phyloP scores from a whole-genome alignment of 1,284 basidiomycete genomes.

The Ustilago sp. region DNA sequence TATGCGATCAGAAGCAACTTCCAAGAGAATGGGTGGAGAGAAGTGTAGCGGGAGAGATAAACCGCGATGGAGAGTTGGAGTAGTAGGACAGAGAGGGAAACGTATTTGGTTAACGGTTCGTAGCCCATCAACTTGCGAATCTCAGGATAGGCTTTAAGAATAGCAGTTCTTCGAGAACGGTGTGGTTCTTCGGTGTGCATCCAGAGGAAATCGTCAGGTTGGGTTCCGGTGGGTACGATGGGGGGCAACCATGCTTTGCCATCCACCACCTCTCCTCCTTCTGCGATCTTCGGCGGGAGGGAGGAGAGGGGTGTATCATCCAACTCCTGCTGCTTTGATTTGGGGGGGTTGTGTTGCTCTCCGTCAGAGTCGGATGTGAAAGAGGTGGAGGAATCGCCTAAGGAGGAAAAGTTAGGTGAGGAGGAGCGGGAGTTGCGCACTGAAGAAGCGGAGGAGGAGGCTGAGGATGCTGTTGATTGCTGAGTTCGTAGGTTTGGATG shows the following conservation, averaged over 20 bases:
- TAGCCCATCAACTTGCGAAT: constrained; percentile 94
- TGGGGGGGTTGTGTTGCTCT: background rate
- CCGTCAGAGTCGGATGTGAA: constrained; percentile 28
- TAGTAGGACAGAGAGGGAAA: constrained; percentile 82
- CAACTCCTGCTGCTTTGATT: constrained; percentile 8
- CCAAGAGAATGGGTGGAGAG: constrained; percentile 76
- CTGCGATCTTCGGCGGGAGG: background rate
- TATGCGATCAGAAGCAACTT: constrained; percentile 84
- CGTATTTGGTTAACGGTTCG: constrained; percentile 88
- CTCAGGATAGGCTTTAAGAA: constrained; percentile 94
- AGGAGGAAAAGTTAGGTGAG: constrained; percentile 22
- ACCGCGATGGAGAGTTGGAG: constrained; percentile 79
- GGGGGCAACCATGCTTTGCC: constrained; percentile 65
- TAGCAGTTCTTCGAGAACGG: constrained; percentile 83
- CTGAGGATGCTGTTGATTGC: background rate
- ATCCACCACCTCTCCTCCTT: constrained; percentile 2
- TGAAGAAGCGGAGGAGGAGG: constrained; percentile 24
- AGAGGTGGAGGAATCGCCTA: constrained; percentile 32
- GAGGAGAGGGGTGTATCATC: constrained; percentile 9
- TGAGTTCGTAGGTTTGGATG: constrained; percentile 17
- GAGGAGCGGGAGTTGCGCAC: constrained; percentile 28
- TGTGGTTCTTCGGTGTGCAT: constrained; percentile 98
- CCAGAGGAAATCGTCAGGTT: constrained; percentile 76
- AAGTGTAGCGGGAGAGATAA: constrained; percentile 61
- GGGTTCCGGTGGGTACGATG: constrained; percentile 34